phyloP scores from a whole-genome alignment of 306 rosid species.

The Rosa persica region DNA sequence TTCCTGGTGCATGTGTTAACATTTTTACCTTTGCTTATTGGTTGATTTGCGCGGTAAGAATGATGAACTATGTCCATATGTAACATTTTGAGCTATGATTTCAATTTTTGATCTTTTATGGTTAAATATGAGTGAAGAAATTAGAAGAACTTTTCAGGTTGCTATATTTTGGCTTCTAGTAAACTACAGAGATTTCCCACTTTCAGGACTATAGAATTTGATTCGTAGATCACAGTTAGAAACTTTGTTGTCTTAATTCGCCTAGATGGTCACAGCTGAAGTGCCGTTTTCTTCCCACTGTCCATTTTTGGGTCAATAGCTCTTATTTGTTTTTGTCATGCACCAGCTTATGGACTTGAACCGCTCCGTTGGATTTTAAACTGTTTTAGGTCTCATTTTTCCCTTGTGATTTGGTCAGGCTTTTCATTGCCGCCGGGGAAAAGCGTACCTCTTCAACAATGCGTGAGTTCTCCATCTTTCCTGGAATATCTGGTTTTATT shows the following conservation, averaged over 20 bases:
- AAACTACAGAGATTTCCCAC: neutral
- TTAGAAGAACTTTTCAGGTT: neutral
- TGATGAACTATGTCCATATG: neutral
- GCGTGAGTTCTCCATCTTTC: conserved; percentile 55
- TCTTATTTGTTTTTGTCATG: conserved; percentile 11
- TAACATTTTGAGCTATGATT: neutral
- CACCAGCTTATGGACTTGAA: conserved; percentile 12
- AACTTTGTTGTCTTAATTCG: neutral
- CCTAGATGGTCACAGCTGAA: neutral
- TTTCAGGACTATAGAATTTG: neutral
- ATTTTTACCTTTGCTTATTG: neutral
- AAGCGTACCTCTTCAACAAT: conserved; percentile 77
- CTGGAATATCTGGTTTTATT: neutral
- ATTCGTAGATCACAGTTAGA: neutral
- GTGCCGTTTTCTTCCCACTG: neutral
- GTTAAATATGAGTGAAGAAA: neutral
- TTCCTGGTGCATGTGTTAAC: neutral
- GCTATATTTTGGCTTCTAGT: neutral
- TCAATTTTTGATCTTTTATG: neutral
- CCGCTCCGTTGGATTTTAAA: conserved; percentile 24
- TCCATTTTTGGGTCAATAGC: neutral
- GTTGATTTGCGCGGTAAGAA: neutral
- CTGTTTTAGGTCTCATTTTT: conserved; percentile 27
- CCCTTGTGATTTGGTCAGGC: conserved; percentile 40
- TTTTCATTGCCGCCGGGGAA: conserved; percentile 73